phyloP scores from a whole-genome alignment of 805 yeast species.

The Pichia sporocuriosa region DNA sequence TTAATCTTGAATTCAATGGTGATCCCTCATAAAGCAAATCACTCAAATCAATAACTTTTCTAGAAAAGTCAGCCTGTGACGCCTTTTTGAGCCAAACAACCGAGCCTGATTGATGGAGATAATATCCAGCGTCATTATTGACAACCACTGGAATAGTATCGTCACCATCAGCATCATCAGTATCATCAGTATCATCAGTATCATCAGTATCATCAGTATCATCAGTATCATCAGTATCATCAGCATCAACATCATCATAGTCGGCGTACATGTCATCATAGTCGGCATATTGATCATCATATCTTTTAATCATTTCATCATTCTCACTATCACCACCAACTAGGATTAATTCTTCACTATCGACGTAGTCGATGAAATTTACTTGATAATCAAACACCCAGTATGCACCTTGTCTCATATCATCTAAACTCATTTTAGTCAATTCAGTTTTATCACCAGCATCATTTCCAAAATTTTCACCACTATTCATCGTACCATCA shows the following conservation, averaged over 20 bases:
- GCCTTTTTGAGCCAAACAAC: slow-evolving; percentile 19
- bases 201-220: slow-evolving; percentile 5
- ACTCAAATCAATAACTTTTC: slow-evolving; percentile 25
- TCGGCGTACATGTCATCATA: not conserved
- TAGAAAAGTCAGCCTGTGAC: slow-evolving; percentile 25
- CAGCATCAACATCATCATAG: slow-evolving; percentile 12
- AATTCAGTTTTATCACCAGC: not conserved
- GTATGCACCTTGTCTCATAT: slow-evolving; percentile 26
- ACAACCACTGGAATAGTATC: not conserved
- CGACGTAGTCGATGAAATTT: slow-evolving; percentile 25
- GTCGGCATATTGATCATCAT: not conserved
- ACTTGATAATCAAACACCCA: slow-evolving; percentile 21
- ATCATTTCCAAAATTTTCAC: not conserved
- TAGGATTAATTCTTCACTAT: slow-evolving; percentile 4
- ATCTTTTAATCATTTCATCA: too few species aligned
- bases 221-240: slow-evolving; percentile 13
- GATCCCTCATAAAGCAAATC: slow-evolving; percentile 38
- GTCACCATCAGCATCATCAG: not conserved
- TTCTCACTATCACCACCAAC: not conserved
- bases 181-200: not conserved
- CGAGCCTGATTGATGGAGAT: slow-evolving; percentile 20
- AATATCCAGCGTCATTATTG: slow-evolving; percentile 39
- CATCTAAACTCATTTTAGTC: slow-evolving; percentile 23
- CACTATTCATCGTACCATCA: not conserved
- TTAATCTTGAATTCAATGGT: slow-evolving; percentile 33